Conservation (phyloP, 2,329 filamentous ascomycete species). For the Ceratocystis eucalypticola region DNA sequence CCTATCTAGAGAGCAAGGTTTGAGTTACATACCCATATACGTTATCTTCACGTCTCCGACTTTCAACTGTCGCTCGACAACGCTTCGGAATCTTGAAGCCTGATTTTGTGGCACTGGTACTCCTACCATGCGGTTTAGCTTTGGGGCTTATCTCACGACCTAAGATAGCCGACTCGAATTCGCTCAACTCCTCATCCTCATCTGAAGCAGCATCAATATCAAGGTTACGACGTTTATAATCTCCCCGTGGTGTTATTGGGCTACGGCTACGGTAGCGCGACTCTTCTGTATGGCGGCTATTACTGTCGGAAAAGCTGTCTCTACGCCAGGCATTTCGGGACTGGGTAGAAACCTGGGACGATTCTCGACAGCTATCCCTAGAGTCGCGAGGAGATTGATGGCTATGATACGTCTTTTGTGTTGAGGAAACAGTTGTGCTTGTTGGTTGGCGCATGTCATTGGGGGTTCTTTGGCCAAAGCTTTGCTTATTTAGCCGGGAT, state of each 20-base stretch:
- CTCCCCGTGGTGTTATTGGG: neutral
- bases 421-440: neutral
- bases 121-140: neutral
- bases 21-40: neutral
- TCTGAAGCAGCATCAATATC: neutral
- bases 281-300: constrained; percentile 1
- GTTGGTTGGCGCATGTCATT: neutral
- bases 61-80: neutral
- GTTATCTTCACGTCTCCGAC: neutral
- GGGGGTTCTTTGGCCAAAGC: neutral
- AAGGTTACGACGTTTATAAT: neutral
- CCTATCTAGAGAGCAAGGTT: neutral
- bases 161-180: neutral
- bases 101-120: neutral
- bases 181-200: neutral
- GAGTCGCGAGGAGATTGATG: neutral
- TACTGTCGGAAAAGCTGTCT: neutral
- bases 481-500: neutral
- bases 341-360: neutral
- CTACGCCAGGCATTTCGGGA: neutral
- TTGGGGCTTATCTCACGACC: neutral
- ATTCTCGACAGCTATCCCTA: neutral
- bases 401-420: neutral
- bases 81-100: neutral
- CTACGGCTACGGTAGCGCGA: constrained; percentile 1